Evolutionary conservation across 306 rosid species (phyloP).

Genomic region (Prinsepia uniflora): DNA sequence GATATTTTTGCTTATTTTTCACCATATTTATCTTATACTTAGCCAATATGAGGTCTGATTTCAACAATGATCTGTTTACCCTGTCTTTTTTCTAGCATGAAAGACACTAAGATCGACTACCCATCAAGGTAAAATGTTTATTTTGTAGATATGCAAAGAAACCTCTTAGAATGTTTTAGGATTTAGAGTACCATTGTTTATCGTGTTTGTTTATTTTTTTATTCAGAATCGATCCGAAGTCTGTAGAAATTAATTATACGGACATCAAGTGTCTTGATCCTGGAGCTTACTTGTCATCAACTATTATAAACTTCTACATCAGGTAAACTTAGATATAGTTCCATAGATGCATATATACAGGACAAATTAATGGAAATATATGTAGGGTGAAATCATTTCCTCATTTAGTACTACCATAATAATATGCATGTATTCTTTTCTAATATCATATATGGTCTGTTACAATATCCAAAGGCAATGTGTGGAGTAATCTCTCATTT

Average conservation of each 20-base stretch:
- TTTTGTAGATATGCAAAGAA: conserved; percentile 14
- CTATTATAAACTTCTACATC: conserved; percentile 87
- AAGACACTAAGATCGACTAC: conserved; percentile 67
- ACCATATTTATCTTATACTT: conserved; percentile 18
- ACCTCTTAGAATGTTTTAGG: conserved; percentile 14
- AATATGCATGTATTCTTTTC: not conserved
- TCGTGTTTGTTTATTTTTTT: conserved; percentile 31
- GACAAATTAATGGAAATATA: not conserved
- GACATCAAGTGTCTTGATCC: conserved; percentile 83
- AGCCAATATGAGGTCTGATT: conserved; percentile 14
- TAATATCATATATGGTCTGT: not conserved
- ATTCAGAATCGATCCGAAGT: conserved; percentile 80
- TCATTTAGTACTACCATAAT: not conserved
- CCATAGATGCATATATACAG: not conserved
- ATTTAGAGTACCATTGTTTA: conserved; percentile 10
- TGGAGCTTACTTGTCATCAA: conserved; percentile 68
- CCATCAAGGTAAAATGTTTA: conserved; percentile 67
- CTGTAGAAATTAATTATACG: conserved; percentile 60
- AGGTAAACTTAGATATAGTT: conserved; percentile 45
- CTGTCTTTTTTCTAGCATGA: conserved; percentile 56
- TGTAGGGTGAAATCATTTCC: not conserved
- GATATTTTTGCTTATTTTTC: not conserved
- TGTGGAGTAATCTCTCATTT: not conserved
- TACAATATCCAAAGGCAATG: conserved; percentile 1
- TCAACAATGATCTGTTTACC: conserved; percentile 19